Base-by-base conservation (phyloP, 345 rosid genomes). In the Ailanthus altissimus region DNA sequence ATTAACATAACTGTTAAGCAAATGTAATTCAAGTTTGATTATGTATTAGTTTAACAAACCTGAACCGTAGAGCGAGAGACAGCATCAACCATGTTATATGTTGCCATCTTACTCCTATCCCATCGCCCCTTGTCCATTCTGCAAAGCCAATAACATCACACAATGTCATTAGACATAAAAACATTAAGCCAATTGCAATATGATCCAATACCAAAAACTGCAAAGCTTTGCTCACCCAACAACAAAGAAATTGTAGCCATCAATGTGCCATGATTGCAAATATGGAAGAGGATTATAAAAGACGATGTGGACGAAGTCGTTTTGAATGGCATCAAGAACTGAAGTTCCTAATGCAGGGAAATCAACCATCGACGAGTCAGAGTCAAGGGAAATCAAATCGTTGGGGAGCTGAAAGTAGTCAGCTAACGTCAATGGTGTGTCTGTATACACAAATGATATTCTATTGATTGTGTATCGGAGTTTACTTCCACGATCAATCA, bases 231-330 rank as follows among this genome's bases (percentile, higher is more conserved):
- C 79, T 83, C 67, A 84, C 85, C 88, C 87, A 6, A 86, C 85
- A 38, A 83, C 87, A 26, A 83, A 86, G 75, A 88, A 83, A 77
- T 84, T 84, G 70, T 81, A 85, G 70, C 91, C 91, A 62, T 86
- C 91, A 40, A 88, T 72, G 69, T 86, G 89, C 85, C 86, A 83
- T 8, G 88, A 62, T 62, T 85, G 89, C 70, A 86, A 26, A 67
- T 77, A 36, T 14, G 75, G 72, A 46, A 64, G 79, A 25, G 83
- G 86, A 77, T 88, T 88, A 66, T 80, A 69, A 42, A 86, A 82
- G 11, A 86, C 82, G 42, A 88, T 36, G 64, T 86, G 87, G 77
- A 73, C 69, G 32, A 83, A 86, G n/a, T 80, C 83, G 11, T 67
- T 81, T 82, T 60, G 62, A 28, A 23, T 73, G 71, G 67, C 65